These are phyloP conservation scores for Colletotrichum trifolii DNA, from an alignment of 2,329 filamentous ascomycete genomes.

Conservation along the genomic window DNA sequence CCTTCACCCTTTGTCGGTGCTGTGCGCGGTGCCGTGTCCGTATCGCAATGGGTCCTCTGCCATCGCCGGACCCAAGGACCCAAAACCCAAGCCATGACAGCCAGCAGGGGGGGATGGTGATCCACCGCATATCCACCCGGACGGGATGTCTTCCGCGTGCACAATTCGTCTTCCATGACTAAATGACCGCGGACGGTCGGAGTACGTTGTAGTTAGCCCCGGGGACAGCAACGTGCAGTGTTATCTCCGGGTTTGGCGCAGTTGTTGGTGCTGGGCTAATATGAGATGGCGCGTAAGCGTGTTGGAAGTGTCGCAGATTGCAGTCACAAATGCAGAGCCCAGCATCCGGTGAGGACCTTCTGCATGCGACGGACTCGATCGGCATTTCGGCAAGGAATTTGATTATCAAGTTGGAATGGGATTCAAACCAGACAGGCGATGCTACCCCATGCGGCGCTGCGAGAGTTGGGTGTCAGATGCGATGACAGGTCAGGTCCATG, in stretches of 20 bases:
- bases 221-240: conserved; percentile 9
- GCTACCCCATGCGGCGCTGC: conserved; percentile 3
- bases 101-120: conserved; percentile 16
- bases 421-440: neutral
- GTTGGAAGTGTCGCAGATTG: conserved; percentile 4
- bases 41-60: conserved; percentile 23
- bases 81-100: neutral
- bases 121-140: conserved; percentile 26
- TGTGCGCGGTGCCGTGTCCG: neutral
- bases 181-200: conserved; percentile 15
- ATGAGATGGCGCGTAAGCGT: neutral
- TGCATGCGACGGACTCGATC: neutral
- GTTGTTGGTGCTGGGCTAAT: conserved; percentile 6
- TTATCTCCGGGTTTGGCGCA: conserved; percentile 32
- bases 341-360: conserved; percentile 4
- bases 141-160: conserved; percentile 29
- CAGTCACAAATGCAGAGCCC: neutral
- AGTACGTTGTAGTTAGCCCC: neutral
- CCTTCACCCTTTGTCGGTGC: conserved; percentile 31
- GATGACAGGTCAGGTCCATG: conserved; percentile 21
- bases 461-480: conserved; percentile 11
- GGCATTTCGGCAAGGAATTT: neutral
- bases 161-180: conserved; percentile 22
- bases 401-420: neutral
- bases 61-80: conserved; percentile 13